Base-by-base conservation (phyloP, 192 early-diverging fungal species). In the Spinellus fusiger region DNA sequence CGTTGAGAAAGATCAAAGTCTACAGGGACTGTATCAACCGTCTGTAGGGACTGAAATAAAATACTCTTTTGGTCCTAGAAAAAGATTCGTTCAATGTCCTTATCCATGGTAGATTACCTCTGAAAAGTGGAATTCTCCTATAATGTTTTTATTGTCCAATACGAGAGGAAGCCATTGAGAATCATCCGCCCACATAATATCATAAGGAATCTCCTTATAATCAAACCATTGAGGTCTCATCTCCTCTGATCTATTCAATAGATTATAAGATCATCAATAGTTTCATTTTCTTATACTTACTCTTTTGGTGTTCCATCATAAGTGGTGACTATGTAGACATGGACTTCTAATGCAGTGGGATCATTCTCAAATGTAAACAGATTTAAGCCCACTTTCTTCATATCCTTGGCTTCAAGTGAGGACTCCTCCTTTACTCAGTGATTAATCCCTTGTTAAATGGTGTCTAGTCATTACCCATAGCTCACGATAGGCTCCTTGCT, bases 111-210 rank as follows among this genome's bases (percentile, higher is more conserved):
- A 29, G 7, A 22, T 5, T 34, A 15, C 72, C 52, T 64, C 20
- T 44, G 59, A 28, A 49, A 84, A 75, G 66, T 80, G 73, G 59
- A 74, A 82, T 33, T 72, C 61, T 0, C 76, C 84, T 3, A 72
- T 60, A 55, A 85, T 83, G 25, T 31, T 50, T n/a, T 78, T 53
- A 9, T 51, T 62, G 3, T 64, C 23, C 8, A 83, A 54, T n/a
- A 80, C 32, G 20, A 70, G 64, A 1, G 88, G 88, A 56, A 86
- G 76, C 89, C 89, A 91, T 22, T 65, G 38, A 5, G 34, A 2
- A 60, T 89, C 89, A 57, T 91, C 89, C 4, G 80, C 66, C 89
- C 89, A 91, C 89, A 91, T 91, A 18, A 63, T 53, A 9, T 73
- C 68, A 59, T 73, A 91, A 1, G 89, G 89, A 70, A 89, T 77